Conservation (phyloP, 1,139 yeast genomes). For the Scheffersomyces quercinus region DNA sequence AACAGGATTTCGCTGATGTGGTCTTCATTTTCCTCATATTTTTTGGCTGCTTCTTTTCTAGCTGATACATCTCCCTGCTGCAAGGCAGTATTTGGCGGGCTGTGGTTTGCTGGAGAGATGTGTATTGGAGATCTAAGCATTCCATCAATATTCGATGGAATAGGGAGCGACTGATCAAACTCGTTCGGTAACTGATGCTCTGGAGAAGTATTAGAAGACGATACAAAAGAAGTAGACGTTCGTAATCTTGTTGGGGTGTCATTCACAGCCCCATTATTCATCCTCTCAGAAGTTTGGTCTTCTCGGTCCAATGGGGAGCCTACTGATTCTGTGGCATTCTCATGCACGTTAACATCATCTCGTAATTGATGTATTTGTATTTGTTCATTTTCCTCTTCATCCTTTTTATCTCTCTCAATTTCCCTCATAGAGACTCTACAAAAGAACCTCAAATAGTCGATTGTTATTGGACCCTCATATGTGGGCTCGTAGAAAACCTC, state of each 20-base stretch:
- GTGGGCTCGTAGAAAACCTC: constrained; percentile 27
- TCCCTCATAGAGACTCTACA: constrained; percentile 33
- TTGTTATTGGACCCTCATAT: constrained; percentile 42
- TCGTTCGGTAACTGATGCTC: constrained; percentile 9
- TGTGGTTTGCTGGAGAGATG: background rate
- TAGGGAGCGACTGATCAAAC: constrained; percentile 17
- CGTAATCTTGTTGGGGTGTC: too few relatives aligned
- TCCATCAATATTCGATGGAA: background rate
- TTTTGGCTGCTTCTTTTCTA: background rate
- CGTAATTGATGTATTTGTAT: background rate
- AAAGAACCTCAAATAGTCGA: constrained; percentile 38
- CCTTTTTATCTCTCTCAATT: constrained; percentile 13
- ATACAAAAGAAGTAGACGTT: too few relatives aligned
- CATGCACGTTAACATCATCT: background rate
- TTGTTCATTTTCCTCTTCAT: constrained; percentile 1
- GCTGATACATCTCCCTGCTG: background rate
- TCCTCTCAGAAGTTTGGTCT: background rate
- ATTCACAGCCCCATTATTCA: too few relatives aligned
- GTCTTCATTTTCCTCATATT: background rate
- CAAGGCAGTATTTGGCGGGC: background rate
- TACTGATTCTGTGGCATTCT: background rate
- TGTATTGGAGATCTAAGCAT: constrained; percentile 12
- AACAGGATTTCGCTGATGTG: background rate
- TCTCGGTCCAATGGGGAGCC: background rate
- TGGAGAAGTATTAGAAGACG: background rate